Evolutionary conservation across 495 filamentous ascomycete genomes (phyloP), one percentile per base, ranked within the genome.

Genomic region (Opeltia flavorubescens): DNA sequence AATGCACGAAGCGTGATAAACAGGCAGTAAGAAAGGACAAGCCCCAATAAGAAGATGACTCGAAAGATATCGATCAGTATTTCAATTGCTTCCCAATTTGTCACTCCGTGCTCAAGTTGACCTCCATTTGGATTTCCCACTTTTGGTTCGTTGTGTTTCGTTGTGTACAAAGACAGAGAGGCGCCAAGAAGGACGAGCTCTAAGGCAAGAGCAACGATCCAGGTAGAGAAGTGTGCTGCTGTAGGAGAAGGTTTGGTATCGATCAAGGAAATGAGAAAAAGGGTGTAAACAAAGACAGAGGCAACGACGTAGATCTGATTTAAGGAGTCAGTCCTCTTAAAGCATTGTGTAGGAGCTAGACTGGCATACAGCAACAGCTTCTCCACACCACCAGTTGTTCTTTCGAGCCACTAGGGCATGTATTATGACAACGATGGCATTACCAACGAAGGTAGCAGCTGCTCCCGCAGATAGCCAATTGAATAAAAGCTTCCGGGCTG

Each of bases 311-410:
- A 93, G 57, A 93, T 82, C 88, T 93, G 52, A 29, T 8, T 40
- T 25, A n/a, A 15, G 20, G 18, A 53, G 48, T 35, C 31, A 13
- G 27, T 27, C 18, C 26, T 23, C 36, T 25, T 9, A 5, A 23
- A 28, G 29, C 12, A 6, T 12, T 5, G 36, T 23, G 13, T 20
- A 11, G 28, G 17, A 27, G 1, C 15, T 24, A 31, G 50, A 29
- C 26, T 45, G 17, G 74, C 84, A 66, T 78, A 96, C 89, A 60
- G 83, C 82, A 46, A 78, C 74, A 25, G 83, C 69, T 63, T 94
- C 77, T 24, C 85, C 86, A 58, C 86, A 91, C 91, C 89, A 95
- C 88, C 89, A 95, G 33, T 77, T 68, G 52, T 83, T 69, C 24
- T 81, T 67, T 43, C 71, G 68, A 45, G 71, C 64, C 13, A 71